These are phyloP conservation scores for Apocynum venetum DNA, from an alignment of 257 asterid species.

Conservation along the genomic window DNA sequence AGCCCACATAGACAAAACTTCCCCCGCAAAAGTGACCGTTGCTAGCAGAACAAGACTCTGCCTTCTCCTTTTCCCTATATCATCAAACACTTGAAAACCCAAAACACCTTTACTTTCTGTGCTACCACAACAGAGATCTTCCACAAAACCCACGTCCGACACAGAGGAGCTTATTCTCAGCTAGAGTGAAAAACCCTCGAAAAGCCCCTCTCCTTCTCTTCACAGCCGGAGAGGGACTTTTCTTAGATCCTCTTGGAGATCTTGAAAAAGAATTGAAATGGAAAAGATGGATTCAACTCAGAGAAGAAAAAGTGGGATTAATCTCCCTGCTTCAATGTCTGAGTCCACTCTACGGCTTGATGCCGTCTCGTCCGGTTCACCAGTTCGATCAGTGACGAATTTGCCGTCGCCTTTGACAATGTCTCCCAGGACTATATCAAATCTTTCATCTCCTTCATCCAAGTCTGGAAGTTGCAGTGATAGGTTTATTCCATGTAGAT, in stretches of 20 bases:
- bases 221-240: conserved; percentile 21
- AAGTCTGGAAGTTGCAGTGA: conserved; percentile 74
- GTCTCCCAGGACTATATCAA: conserved; percentile 92
- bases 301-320: conserved; percentile 80
- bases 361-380: conserved; percentile 34
- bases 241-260: conserved; percentile 8
- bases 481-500: conserved; percentile 94
- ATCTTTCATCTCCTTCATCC: conserved; percentile 70
- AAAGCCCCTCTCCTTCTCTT: conserved; percentile 21
- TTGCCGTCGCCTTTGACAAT: conserved; percentile 74
- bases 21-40: conserved; percentile 49
- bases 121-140: background rate
- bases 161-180: background rate
- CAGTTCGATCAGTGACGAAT: conserved; percentile 22
- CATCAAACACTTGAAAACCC: conserved; percentile 9
- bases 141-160: background rate
- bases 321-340: conserved; percentile 76
- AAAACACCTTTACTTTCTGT: conserved; percentile 16
- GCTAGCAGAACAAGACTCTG: background rate
- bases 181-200: background rate
- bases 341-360: conserved; percentile 63
- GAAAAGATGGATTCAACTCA: conserved; percentile 52
- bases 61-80: conserved; percentile 6
- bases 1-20: conserved; percentile 14
- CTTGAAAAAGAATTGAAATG: background rate